These are phyloP conservation scores for Phytophthora palmivora DNA, from an alignment of 352 stramenopile species.

Conservation along the genomic window DNA sequence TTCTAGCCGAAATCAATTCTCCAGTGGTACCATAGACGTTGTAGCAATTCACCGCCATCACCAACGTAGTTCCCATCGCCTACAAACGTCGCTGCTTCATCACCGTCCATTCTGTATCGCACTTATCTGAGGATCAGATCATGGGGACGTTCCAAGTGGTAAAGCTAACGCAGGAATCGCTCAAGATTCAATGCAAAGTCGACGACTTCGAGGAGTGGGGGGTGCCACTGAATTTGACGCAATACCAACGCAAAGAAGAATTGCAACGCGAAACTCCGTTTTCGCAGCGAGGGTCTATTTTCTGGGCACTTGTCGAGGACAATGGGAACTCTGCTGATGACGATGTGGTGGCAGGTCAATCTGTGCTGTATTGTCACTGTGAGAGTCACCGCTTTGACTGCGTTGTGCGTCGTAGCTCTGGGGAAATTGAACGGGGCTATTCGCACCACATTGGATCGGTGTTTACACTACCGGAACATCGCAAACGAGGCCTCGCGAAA, in stretches of 20 bases:
- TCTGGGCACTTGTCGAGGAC: conserved; percentile 70
- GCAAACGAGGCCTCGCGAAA: conserved; percentile 53
- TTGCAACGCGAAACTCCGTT: conserved; percentile 58
- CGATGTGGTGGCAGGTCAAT: conserved; percentile 16
- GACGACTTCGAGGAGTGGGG: conserved; percentile 59
- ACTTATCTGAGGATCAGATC: background rate
- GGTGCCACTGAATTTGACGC: conserved; percentile 36
- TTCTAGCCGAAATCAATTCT: background rate
- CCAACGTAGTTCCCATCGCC: conserved; percentile 59
- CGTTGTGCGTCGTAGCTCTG: conserved; percentile 36
- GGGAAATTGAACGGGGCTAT: conserved; percentile 49
- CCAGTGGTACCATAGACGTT: conserved; percentile 51
- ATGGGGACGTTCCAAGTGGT: background rate
- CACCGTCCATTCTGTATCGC: conserved; percentile 13
- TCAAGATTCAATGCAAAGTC: background rate
- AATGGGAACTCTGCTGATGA: conserved; percentile 19
- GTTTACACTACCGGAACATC: conserved; percentile 62
- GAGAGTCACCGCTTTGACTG: conserved; percentile 70
- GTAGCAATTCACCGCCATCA: conserved; percentile 57
- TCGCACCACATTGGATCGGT: conserved; percentile 74
- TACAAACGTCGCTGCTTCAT: conserved; percentile 31
- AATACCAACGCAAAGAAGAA: conserved; percentile 62
- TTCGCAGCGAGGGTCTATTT: conserved; percentile 61
- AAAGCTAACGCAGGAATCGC: background rate
- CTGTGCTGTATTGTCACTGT: conserved; percentile 56